A percentile compares a stretch with the other conserved stretches of the same genome.
phyloP scores from a whole-genome alignment of 176 grass and related monocot species.

The Ampelocalamus luodianensis region DNA sequence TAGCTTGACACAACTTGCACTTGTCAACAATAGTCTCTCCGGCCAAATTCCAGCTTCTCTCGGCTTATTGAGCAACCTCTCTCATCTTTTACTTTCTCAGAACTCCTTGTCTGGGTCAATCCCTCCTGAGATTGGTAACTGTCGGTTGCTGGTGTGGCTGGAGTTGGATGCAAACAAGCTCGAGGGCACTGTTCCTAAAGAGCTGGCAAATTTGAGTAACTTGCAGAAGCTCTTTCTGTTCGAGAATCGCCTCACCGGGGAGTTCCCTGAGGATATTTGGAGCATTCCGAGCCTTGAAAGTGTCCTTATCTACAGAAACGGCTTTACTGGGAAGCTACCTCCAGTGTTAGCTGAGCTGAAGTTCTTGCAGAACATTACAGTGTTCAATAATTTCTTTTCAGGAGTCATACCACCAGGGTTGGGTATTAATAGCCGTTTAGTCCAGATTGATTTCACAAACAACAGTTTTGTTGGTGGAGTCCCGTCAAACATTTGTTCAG shows the following conservation, averaged over 20 bases:
- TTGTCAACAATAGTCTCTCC: constrained; percentile 54
- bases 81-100: constrained; percentile 51
- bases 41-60: constrained; percentile 60
- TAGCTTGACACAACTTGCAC: constrained; percentile 37
- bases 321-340: constrained; percentile 55
- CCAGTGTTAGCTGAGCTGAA: constrained; percentile 53
- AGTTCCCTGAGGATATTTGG: constrained; percentile 72
- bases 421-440: constrained; percentile 58
- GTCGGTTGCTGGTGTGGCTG: constrained; percentile 32
- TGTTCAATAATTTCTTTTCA: constrained; percentile 59
- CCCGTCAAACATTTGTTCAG: constrained; percentile 71
- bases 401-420: constrained; percentile 57
- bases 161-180: constrained; percentile 66
- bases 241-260: constrained; percentile 52
- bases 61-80: constrained; percentile 56
- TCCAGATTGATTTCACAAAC: constrained; percentile 61
- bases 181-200: constrained; percentile 55
- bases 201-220: constrained; percentile 51
- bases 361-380: constrained; percentile 52
- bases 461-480: constrained; percentile 65
- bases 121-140: constrained; percentile 66
- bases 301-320: constrained; percentile 52
- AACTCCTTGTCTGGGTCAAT: constrained; percentile 75
- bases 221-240: constrained; percentile 52
- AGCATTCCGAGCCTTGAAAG: constrained; percentile 51